Percentiles rank a stretch among this genome's conserved stretches.
phyloP scores from a whole-genome alignment of 306 rosid genomes.

The Fragaria vesca region DNA sequence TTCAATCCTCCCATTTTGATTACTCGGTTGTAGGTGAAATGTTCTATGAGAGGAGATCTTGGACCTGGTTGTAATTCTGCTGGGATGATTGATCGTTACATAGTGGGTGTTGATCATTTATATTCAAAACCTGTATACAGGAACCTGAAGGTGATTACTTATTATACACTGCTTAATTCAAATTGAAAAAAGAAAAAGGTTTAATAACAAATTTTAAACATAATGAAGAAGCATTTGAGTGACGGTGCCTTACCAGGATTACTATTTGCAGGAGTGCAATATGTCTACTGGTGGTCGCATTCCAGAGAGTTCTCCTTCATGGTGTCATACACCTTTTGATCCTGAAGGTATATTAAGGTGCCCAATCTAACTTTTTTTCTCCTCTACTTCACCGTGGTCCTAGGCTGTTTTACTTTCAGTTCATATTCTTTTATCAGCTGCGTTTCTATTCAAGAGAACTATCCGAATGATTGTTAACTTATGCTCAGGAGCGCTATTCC shows the following conservation, averaged over 20 bases:
- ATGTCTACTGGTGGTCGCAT: constrained; percentile 46
- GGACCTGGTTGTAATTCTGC: constrained; percentile 95
- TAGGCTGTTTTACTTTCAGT: not conserved
- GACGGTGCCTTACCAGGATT: constrained; percentile 29
- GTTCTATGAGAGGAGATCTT: constrained; percentile 81
- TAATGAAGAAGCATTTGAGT: constrained; percentile 7
- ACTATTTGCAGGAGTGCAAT: constrained; percentile 72
- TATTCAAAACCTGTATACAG: constrained; percentile 76
- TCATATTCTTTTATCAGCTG: not conserved
- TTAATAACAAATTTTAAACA: not conserved
- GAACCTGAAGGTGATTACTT: constrained; percentile 69
- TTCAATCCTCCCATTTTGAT: constrained; percentile 29
- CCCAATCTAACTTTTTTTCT: constrained; percentile 28
- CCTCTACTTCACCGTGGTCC: not conserved
- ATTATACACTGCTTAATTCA: constrained; percentile 10
- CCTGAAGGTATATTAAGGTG: constrained; percentile 97
- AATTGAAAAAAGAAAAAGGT: not conserved
- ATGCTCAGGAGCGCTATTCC: not conserved
- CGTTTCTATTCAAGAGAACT: not conserved
- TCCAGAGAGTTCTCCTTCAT: constrained; percentile 71
- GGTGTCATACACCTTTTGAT: constrained; percentile 93
- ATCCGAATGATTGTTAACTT: not conserved
- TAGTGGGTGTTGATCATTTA: constrained; percentile 70
- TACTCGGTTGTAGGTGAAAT: constrained; percentile 59
- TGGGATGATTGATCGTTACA: constrained; percentile 83